phyloP scores from a whole-genome alignment of 306 rosid genomes.

The Amphicarpaea edgeworthii region DNA sequence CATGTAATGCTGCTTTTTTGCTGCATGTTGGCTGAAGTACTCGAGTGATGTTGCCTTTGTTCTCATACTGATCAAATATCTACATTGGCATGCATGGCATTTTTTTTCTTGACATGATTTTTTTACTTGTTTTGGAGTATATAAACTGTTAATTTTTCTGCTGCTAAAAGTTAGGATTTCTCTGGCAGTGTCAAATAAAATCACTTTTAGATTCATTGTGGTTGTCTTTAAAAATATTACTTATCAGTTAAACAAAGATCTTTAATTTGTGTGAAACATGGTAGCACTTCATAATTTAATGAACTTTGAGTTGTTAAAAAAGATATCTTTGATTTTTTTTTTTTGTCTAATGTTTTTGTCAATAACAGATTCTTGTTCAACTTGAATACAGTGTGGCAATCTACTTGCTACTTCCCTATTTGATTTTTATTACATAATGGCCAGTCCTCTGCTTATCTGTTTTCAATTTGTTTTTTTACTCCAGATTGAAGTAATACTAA shows the following conservation, averaged over 20 bases:
- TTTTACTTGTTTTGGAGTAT: slow-evolving; percentile 2
- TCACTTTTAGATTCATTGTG: slow-evolving; percentile 1
- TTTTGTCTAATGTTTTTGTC: neutral
- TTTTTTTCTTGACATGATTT: slow-evolving; percentile 8
- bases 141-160: neutral
- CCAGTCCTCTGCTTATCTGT: slow-evolving; percentile 24
- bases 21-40: slow-evolving; percentile 13
- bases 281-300: slow-evolving; percentile 3
- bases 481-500: slow-evolving; percentile 93
- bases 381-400: neutral
- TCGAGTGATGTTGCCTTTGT: neutral
- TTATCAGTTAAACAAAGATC: neutral
- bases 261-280: slow-evolving; percentile 3
- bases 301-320: neutral
- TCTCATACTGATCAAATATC: slow-evolving; percentile 16
- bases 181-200: slow-evolving; percentile 20
- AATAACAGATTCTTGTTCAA: neutral
- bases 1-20: neutral
- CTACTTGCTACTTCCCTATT: slow-evolving; percentile 18
- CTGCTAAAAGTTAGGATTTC: slow-evolving; percentile 18
- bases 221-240: slow-evolving; percentile 1
- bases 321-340: neutral
- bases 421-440: slow-evolving; percentile 13
- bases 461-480: slow-evolving; percentile 26
- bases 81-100: neutral